Evolutionary conservation across 2,329 filamentous ascomycete genomes (phyloP).

Genomic region (Xylariaceae sp.): DNA sequence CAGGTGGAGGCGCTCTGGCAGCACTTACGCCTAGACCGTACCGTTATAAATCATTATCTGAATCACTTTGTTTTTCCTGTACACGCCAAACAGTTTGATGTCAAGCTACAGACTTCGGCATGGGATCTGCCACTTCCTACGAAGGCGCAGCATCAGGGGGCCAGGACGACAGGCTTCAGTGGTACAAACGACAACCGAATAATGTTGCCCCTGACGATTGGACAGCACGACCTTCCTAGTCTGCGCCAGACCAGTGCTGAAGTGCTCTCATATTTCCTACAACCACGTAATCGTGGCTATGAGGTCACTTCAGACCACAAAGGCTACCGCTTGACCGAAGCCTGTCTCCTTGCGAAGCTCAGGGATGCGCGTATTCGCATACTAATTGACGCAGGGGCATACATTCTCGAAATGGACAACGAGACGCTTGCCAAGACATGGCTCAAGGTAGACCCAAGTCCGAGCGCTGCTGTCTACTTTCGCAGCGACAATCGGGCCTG

Average conservation of each 20-base stretch:
- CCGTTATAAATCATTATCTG: conserved; percentile 54
- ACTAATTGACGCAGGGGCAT: conserved; percentile 59
- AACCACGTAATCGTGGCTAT: conserved; percentile 46
- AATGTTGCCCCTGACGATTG: conserved; percentile 55
- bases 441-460: conserved; percentile 41
- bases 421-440: conserved; percentile 43
- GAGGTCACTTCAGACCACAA: conserved; percentile 28
- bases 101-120: conserved; percentile 59
- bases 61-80: conserved; percentile 59
- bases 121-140: conserved; percentile 58
- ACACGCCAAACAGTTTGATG: conserved; percentile 58
- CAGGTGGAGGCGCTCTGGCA: conserved; percentile 48
- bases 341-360: conserved; percentile 36
- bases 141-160: not conserved
- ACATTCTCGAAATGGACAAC: conserved; percentile 59
- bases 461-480: conserved; percentile 51
- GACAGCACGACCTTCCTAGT: conserved; percentile 52
- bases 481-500: conserved; percentile 39
- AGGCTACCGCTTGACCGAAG: conserved; percentile 40
- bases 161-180: conserved; percentile 52
- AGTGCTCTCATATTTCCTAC: conserved; percentile 54
- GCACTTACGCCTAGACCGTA: conserved; percentile 41
- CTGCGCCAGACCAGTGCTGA: conserved; percentile 58
- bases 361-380: conserved; percentile 31
- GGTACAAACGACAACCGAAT: conserved; percentile 62